These are phyloP conservation scores for Trichophyton simii DNA, from an alignment of 2,329 filamentous ascomycete genomes.

Conservation along the genomic window DNA sequence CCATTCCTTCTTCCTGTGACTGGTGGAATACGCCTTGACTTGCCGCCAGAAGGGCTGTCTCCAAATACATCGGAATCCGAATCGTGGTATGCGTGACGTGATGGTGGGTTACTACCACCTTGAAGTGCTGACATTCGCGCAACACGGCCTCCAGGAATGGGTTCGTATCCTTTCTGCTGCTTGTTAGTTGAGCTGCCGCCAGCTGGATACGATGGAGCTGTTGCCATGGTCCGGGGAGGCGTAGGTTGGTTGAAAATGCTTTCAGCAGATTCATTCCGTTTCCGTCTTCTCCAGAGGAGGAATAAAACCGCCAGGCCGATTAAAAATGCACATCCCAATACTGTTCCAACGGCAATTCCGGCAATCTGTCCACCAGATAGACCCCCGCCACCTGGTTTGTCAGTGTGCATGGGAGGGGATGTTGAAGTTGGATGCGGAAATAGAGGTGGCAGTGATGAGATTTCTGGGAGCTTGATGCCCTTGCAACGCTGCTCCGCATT, in stretches of 20 bases:
- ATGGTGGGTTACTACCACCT: constrained; percentile 48
- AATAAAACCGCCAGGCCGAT: constrained; percentile 47
- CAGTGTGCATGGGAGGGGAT: constrained; percentile 37
- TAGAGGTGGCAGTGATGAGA: constrained; percentile 47
- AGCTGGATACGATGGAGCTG: constrained; percentile 32
- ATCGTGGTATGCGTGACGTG: constrained; percentile 42
- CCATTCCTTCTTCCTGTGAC: constrained; percentile 56
- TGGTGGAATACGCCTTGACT: constrained; percentile 35
- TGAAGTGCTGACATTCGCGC: constrained; percentile 93
- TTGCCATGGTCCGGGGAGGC: constrained; percentile 40
- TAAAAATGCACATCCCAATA: constrained; percentile 60
- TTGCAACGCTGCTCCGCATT: constrained; percentile 61
- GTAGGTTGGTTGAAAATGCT: constrained; percentile 85
- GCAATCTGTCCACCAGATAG: constrained; percentile 53
- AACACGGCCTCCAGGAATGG: constrained; percentile 76
- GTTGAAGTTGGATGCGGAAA: constrained; percentile 53
- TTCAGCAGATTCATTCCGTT: constrained; percentile 46
- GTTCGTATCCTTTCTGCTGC: constrained; percentile 48
- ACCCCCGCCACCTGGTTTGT: constrained; percentile 19
- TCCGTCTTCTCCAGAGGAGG: constrained; percentile 44
- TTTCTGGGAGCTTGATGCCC: constrained; percentile 61
- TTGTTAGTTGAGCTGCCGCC: constrained; percentile 19
- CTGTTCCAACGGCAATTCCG: constrained; percentile 71
- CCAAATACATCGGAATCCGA: constrained; percentile 55
- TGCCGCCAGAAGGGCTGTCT: constrained; percentile 57